Evolutionary conservation across 352 stramenopile species (phyloP), one percentile per base, ranked within the genome.

Genomic region (Thalassiosira mediterranea): DNA sequence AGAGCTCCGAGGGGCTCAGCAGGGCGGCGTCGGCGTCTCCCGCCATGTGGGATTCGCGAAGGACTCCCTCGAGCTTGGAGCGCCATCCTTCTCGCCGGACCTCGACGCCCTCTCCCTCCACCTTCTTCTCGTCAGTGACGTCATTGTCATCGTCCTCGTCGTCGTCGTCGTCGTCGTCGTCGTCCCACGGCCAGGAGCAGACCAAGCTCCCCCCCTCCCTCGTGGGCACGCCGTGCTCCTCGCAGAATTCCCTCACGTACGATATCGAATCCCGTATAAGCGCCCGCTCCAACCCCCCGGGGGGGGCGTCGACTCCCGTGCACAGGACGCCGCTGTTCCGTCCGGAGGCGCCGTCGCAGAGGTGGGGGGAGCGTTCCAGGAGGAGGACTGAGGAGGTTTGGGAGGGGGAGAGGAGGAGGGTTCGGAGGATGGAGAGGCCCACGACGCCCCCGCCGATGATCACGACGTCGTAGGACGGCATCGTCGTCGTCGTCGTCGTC

Each of bases 381-480:
- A 93, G 34, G 26, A 76, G 65, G n/a, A n/a, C n/a, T n/a, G n/a
- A n/a, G n/a, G n/a, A n/a, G 29, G 71, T 80, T 25, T 75, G 74
- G 61, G 79, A 90, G 7, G 84, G 83, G 19, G 66, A 2, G 3
- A 92, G 71, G 31, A 80, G 81, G 10, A 81, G 70, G 1, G 81
- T 61, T 37, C 83, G 72, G 34, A 91, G 64, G 19, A 91, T 77
- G 0, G 85, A 71, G 5, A 84, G 51, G n/a, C 88, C 88, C 1
- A 93, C 82, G 11, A 93, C 86, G 13, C 88, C 88, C 13, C 88
- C 88, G n/a, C 88, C 88, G 44, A 93, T 76, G 21, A 93, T 69
- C 47, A 88, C 21, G 17, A 83, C 38, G 59, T 90, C 83, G 34
- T 82, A 83, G 19, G 63, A 57, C 38, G 63, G 62, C 8, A 44